Evolutionary conservation across 306 rosid genomes (phyloP).

Genomic region (Cicer yamashitae): DNA sequence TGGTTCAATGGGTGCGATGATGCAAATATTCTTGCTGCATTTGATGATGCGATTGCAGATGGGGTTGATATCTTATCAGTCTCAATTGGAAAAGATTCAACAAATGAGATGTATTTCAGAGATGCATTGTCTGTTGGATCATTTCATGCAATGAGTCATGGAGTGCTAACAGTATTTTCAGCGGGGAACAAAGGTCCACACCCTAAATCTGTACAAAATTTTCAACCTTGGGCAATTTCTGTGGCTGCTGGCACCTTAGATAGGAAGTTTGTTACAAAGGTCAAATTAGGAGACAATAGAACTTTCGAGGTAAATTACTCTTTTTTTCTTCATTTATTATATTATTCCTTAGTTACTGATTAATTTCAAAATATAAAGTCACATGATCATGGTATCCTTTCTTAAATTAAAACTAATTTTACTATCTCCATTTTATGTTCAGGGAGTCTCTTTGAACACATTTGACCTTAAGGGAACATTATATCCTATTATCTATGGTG

Average conservation of each 20-base stretch:
- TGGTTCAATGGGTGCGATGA: constrained; percentile 43
- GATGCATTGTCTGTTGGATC: constrained; percentile 47
- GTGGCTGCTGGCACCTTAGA: constrained; percentile 61
- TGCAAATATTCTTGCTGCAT: constrained; percentile 61
- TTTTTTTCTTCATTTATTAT: no score
- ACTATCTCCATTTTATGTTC: constrained; percentile 15
- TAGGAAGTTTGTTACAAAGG: constrained; percentile 17
- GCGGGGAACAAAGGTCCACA: constrained; percentile 55
- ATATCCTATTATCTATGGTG: constrained; percentile 42
- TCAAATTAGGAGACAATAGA: constrained; percentile 48
- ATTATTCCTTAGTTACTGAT: no score
- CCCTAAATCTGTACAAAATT: constrained; percentile 16
- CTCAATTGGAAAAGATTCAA: constrained; percentile 43
- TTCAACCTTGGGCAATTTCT: constrained; percentile 55
- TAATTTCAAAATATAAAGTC: no score
- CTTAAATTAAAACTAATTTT: neutral
- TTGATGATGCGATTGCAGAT: constrained; percentile 65
- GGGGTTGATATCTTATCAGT: constrained; percentile 60
- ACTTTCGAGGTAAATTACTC: constrained; percentile 42
- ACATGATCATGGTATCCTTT: neutral
- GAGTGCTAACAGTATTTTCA: constrained; percentile 46
- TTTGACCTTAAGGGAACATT: constrained; percentile 40
- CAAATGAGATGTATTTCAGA: constrained; percentile 20
- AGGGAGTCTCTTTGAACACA: constrained; percentile 48
- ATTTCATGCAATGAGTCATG: constrained; percentile 58